Evolutionary conservation across 2,329 filamentous ascomycete genomes (phyloP).

Genomic region (Penicillium sp.): DNA sequence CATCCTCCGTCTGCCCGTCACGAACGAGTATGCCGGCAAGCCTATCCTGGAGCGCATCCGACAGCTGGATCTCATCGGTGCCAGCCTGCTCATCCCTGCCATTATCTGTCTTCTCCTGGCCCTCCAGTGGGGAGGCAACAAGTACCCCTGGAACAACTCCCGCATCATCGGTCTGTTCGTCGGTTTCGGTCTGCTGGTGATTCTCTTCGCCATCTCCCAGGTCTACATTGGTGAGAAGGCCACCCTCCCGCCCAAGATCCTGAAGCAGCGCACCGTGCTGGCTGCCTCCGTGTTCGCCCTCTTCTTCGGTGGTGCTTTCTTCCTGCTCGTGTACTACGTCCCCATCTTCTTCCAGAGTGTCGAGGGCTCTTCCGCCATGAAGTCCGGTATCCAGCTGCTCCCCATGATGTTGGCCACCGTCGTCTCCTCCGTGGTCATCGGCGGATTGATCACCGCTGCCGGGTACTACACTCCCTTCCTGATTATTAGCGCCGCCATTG

Average conservation of each 20-base stretch:
- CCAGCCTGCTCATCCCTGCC: constrained; percentile 33
- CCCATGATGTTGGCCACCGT: constrained; percentile 27
- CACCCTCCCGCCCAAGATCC: constrained; percentile 54
- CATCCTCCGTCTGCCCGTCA: constrained; percentile 47
- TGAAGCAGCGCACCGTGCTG: constrained; percentile 49
- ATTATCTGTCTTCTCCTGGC: constrained; percentile 31
- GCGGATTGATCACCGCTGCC: constrained; percentile 9
- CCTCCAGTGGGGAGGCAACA: constrained; percentile 31
- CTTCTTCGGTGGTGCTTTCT: constrained; percentile 17
- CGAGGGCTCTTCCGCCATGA: constrained; percentile 26
- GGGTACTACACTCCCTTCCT: constrained; percentile 38
- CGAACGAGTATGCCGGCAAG: constrained; percentile 9
- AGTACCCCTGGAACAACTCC: constrained; percentile 27
- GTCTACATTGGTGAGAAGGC: constrained; percentile 54
- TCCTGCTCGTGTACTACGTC: constrained; percentile 22
- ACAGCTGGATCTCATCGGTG: constrained; percentile 44
- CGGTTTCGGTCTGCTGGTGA: constrained; percentile 30
- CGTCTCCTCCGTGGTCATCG: constrained; percentile 14
- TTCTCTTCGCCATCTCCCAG: constrained; percentile 48
- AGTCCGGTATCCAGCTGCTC: constrained; percentile 30
- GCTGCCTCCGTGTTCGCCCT: constrained; percentile 33
- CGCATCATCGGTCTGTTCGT: constrained; percentile 30
- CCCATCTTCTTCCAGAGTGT: constrained; percentile 40
- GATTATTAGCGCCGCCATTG: constrained; percentile 23
- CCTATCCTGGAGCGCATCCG: constrained; percentile 30